These are phyloP conservation scores for Fusarium buharicum DNA, from an alignment of 2,329 filamentous ascomycete genomes.

Conservation along the genomic window DNA sequence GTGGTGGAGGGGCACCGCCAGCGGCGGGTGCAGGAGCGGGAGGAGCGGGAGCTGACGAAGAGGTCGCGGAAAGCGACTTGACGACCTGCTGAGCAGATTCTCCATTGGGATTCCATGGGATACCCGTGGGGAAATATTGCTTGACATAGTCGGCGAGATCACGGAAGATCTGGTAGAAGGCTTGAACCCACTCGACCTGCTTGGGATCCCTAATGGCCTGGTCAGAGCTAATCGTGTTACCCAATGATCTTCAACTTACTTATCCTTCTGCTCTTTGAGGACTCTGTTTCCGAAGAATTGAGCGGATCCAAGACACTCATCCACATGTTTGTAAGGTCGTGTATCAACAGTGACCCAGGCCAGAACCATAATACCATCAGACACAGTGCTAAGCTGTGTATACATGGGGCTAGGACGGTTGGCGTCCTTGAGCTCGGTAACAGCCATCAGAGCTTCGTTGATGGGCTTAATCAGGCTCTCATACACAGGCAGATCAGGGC, in stretches of 20 bases:
- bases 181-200: slow-evolving; percentile 88
- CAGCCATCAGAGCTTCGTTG: slow-evolving; percentile 81
- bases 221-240: slow-evolving; percentile 3
- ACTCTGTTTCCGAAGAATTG: slow-evolving; percentile 97
- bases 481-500: slow-evolving; percentile 69
- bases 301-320: slow-evolving; percentile 82
- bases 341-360: slow-evolving; percentile 89
- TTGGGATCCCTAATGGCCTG: slow-evolving; percentile 70
- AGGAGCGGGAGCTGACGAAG: slow-evolving; percentile 49
- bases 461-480: slow-evolving; percentile 87
- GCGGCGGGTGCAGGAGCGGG: slow-evolving; percentile 62
- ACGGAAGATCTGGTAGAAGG: slow-evolving; percentile 92
- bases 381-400: slow-evolving; percentile 85
- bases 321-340: slow-evolving; percentile 86
- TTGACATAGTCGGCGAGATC: slow-evolving; percentile 86
- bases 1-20: slow-evolving; percentile 64
- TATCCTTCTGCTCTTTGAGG: slow-evolving; percentile 87
- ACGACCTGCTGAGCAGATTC: slow-evolving; percentile 75
- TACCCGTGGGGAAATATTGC: slow-evolving; percentile 79
- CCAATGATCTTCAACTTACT: slow-evolving; percentile 48
- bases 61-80: slow-evolving; percentile 61
- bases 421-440: slow-evolving; percentile 82
- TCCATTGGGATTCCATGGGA: slow-evolving; percentile 87
- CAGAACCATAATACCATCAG: slow-evolving; percentile 88
- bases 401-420: slow-evolving; percentile 81